phyloP scores from a whole-genome alignment of 2,329 filamentous ascomycete genomes.

The Dactylella cylindrospora region DNA sequence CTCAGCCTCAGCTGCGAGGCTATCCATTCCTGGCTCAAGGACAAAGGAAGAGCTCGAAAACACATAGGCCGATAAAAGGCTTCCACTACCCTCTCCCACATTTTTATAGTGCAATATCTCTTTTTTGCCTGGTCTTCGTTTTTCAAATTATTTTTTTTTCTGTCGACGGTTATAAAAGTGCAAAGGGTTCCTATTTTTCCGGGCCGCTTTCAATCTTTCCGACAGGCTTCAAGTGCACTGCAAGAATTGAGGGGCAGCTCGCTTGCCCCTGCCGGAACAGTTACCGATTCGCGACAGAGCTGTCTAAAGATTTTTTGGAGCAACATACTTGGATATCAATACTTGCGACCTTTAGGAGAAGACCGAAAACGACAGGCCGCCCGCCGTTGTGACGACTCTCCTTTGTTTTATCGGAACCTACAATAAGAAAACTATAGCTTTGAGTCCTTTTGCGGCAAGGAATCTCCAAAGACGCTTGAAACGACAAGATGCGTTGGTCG shows the following conservation, averaged over 20 bases:
- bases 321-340: too few relatives aligned
- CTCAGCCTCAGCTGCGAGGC: slow-evolving; percentile 43
- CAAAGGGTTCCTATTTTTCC: too few relatives aligned
- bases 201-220: slow-evolving; percentile 1
- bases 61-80: slow-evolving; percentile 37
- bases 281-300: slow-evolving; percentile 44
- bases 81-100: slow-evolving; percentile 17
- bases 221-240: slow-evolving; percentile 14
- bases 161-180: slow-evolving; percentile 6
- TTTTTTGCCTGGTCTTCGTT: slow-evolving; percentile 31
- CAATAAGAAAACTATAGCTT: too few relatives aligned
- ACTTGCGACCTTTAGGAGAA: too few relatives aligned
- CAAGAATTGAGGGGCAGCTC: slow-evolving; percentile 29
- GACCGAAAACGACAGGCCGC: neutral
- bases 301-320: too few relatives aligned
- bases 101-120: slow-evolving; percentile 5
- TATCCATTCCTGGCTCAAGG: slow-evolving; percentile 32
- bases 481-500: slow-evolving; percentile 33
- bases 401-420: slow-evolving; percentile 40
- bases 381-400: slow-evolving; percentile 37
- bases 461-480: too few relatives aligned
- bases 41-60: too few relatives aligned
- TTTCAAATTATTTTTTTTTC: slow-evolving; percentile 10
- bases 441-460: too few relatives aligned
- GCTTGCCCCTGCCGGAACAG: slow-evolving; percentile 41